phyloP scores from a whole-genome alignment of 176 grass and related monocot genomes.

The Canna indica region DNA sequence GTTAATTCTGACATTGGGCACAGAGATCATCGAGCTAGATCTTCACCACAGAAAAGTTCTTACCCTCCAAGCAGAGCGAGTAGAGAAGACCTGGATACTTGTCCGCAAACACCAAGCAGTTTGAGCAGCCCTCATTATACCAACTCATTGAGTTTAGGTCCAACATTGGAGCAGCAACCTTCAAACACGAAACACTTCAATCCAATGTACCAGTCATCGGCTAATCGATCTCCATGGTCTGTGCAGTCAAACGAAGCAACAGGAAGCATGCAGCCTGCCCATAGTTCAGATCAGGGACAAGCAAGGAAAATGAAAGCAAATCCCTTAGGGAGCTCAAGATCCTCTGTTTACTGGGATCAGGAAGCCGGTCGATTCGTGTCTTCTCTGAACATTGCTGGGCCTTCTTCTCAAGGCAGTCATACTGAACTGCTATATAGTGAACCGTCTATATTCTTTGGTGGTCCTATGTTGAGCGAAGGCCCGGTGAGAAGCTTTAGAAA shows the following conservation, averaged over 20 bases:
- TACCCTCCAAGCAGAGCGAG: slow-evolving; percentile 11
- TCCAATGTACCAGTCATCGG: slow-evolving; percentile 66
- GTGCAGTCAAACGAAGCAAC: slow-evolving; percentile 25
- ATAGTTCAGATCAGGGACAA: slow-evolving; percentile 17
- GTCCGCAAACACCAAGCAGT: slow-evolving; percentile 18
- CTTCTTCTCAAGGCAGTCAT: slow-evolving; percentile 30
- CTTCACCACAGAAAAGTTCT: slow-evolving; percentile 16
- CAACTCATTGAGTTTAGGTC: slow-evolving; percentile 21
- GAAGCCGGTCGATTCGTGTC: slow-evolving; percentile 23
- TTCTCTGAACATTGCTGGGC: slow-evolving; percentile 25
- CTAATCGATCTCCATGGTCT: slow-evolving; percentile 58
- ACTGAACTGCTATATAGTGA: slow-evolving; percentile 27
- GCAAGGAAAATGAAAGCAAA: slow-evolving; percentile 20
- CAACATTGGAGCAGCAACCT: slow-evolving; percentile 37
- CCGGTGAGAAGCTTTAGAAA: slow-evolving; percentile 58
- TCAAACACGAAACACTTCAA: slow-evolving; percentile 54
- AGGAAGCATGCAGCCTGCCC: slow-evolving; percentile 6
- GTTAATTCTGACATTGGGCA: slow-evolving; percentile 7
- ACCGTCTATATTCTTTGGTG: slow-evolving; percentile 19
- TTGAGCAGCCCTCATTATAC: not conserved
- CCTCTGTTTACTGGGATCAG: slow-evolving; percentile 21
- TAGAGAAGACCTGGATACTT: slow-evolving; percentile 18
- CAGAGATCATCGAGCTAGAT: not conserved
- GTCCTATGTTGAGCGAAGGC: slow-evolving; percentile 38
- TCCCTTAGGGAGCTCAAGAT: slow-evolving; percentile 24